phyloP scores from a whole-genome alignment of 2,329 filamentous ascomycete genomes.

The Calonectria leucothoes region DNA sequence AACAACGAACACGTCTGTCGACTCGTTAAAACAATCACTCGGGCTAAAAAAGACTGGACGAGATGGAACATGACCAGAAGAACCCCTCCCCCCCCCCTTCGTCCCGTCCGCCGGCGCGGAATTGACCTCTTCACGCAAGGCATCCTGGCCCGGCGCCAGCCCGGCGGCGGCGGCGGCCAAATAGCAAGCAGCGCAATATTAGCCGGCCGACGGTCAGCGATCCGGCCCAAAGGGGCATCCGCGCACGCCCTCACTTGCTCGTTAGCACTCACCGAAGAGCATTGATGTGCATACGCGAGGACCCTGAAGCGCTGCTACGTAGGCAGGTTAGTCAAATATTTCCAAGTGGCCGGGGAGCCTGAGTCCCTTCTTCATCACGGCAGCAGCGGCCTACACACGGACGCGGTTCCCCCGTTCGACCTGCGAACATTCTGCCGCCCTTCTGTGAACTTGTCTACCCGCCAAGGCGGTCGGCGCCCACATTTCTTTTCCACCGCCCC shows the following conservation, averaged over 20 bases:
- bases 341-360: background rate
- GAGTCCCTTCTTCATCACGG: constrained; percentile 5
- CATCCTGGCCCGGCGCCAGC: constrained; percentile 8
- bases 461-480: background rate
- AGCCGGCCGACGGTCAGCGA: constrained; percentile 12
- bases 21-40: background rate
- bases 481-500: background rate
- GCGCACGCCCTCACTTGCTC: constrained; percentile 17
- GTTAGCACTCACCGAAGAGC: constrained; percentile 17
- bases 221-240: constrained; percentile 1
- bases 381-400: constrained; percentile 21
- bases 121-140: constrained; percentile 4
- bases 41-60: constrained; percentile 9
- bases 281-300: background rate
- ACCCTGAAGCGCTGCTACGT: constrained; percentile 3
- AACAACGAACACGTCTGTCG: background rate
- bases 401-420: constrained; percentile 10
- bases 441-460: constrained; percentile 3
- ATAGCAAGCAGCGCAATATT: constrained; percentile 15
- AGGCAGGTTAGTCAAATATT: too few species aligned
- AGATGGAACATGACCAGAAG: constrained; percentile 13
- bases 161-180: background rate
- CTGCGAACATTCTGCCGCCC: constrained; percentile 1
- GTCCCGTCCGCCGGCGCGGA: constrained; percentile 9
- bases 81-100: background rate